Conservation (phyloP, 2,329 filamentous ascomycete genomes). For the Paradendryphiella salina region DNA sequence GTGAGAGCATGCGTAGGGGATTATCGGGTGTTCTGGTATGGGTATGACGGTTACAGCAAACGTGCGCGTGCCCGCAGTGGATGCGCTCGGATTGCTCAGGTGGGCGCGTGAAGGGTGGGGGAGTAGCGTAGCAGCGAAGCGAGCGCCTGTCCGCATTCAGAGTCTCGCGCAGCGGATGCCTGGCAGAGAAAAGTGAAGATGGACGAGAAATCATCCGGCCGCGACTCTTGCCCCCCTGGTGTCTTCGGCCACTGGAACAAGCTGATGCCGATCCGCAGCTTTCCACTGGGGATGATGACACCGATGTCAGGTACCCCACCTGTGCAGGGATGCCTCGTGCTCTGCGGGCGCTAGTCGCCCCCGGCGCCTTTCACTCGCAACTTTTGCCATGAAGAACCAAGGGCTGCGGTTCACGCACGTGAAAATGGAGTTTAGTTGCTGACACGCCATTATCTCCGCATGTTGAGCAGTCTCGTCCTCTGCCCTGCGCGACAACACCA, state of each 20-base stretch:
- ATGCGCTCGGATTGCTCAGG: constrained; percentile 15
- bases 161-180: not conserved
- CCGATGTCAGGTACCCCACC: constrained; percentile 11
- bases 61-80: constrained; percentile 15
- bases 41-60: constrained; percentile 6
- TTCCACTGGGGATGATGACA: constrained; percentile 20
- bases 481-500: not conserved
- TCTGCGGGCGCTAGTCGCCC: constrained; percentile 11
- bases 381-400: not conserved
- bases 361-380: constrained; percentile 14
- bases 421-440: constrained; percentile 15
- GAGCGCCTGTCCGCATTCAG: constrained; percentile 10
- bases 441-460: constrained; percentile 11
- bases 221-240: constrained; percentile 11
- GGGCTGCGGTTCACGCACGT: constrained; percentile 6
- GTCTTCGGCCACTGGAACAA: constrained; percentile 14
- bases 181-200: not conserved
- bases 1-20: constrained; percentile 8
- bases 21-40: constrained; percentile 2
- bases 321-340: constrained; percentile 9
- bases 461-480: not conserved
- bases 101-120: constrained; percentile 17
- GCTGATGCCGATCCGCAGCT: constrained; percentile 20
- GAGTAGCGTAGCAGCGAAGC: constrained; percentile 10
- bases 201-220: constrained; percentile 7